Evolutionary conservation across 2,329 filamentous ascomycete genomes (phyloP), one percentile per base, ranked within the genome.

Genomic region (Fusarium buharicum): DNA sequence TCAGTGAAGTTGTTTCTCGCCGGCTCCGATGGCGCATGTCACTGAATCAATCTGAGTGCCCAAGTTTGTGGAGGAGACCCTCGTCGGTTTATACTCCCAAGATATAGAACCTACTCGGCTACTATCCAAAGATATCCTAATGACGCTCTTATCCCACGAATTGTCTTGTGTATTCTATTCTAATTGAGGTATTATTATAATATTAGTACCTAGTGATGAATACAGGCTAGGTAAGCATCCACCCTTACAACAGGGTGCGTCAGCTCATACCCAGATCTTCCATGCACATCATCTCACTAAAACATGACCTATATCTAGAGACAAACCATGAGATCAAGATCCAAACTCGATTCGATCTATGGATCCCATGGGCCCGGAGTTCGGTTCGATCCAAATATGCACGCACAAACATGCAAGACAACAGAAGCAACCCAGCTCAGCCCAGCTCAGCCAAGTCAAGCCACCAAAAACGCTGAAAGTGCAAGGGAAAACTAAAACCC

Each of bases 371-470:
- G 28, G 50, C 59, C 59, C 31, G 59, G 59, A 20, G 24, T 28
- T 38, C 34, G 59, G 59, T 44, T 50, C 49, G 44, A 50, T 60
- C 20, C 13, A 13, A 14, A 50, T 50, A 49, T 63, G 59, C 54
- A 63, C 17, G 34, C 22, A 30, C 45, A 22, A 24, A 41, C 41
- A 37, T 46, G 24, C 16, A 37, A 33, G 39, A 39, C 11, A 28
- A 33, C 11, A 33, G 13, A 10, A 34, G 22, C 12, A 48, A 4
- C 17, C 27, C 2, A 28, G 27, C 33, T 18, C 27, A 30, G 33
- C n/a, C 2, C 18, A 46, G 30, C 39, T 34, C 14, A 33, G 17
- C 38, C 13, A 28, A 11, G 27, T 11, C 38, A 16, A 20, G 11
- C 34, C 17, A 30, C 6, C 14, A 17, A 27, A 24, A 8, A 24